Base-by-base conservation (phyloP, 306 rosid genomes). In the Fagus crenata region DNA sequence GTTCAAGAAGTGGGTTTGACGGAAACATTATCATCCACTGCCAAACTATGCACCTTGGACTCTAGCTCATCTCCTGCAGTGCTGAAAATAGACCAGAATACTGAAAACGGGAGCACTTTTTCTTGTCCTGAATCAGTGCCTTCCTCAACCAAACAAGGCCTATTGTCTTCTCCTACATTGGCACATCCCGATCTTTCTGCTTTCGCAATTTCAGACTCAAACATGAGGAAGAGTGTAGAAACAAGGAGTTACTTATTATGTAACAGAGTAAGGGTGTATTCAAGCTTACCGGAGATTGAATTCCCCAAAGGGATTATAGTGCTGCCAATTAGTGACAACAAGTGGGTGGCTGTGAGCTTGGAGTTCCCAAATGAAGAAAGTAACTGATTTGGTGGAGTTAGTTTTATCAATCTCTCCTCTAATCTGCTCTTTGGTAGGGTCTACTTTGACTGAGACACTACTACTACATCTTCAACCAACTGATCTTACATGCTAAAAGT, bases 251-350 rank as follows among this genome's bases (percentile, higher is more conserved):
- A 78, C 80, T 71, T 84, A 67, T 76, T 84, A 0, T 80, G 84
- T 81, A 72, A 80, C 89, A 86, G 75, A 75, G 69, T 85, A 53
- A 87, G 89, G 75, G 85, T 86, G 75, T 82, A 89, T 61, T 65
- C 81, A 63, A 32, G 80, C 63, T 83, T 53, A 43, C 90, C 90
- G 9, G 75, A 84, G 70, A 12, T 65, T 71, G 71, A 75, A 49
- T 55, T 84, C 36, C 84, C 86, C 6, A 42, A 82, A 43, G 75
- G 64, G 53, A 70, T 71, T 4, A 82, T 75, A 13, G 67, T 87
- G 51, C 42, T 87, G 18, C 89, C 89, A 32, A 36, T 89, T 58
- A 36, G 85, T 76, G 88, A 87, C 59, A 72, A 71, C 55, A 78
- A 79, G 76, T 84, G 89, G 88, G 82, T 87, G 70, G 84, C 87